Base-by-base conservation (phyloP, 495 filamentous ascomycete genomes). In the Trichoderma erinaceum region DNA sequence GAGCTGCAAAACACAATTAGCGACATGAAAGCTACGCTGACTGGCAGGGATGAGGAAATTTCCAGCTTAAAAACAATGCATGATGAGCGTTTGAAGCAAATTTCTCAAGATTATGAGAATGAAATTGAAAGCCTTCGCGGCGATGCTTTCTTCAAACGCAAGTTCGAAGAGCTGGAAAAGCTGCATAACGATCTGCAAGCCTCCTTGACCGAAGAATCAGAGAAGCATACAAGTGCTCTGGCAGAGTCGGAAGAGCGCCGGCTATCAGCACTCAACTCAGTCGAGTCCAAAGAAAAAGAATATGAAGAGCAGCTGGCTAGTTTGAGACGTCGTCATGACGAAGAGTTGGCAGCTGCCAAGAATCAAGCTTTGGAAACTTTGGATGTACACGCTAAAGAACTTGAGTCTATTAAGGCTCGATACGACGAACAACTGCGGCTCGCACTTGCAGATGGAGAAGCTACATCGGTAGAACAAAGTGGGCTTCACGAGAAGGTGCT, bases 51-150 rank as follows among this genome's bases (percentile, higher is more conserved):
- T 18, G 63, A 70, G 67, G 74, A 68, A 43, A 43, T 66, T 48
- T 11, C 67, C 41, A 80, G 80, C 67, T 75, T 85, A 25, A 82
- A 80, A 69, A 78, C 81, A 18, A 83, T 81, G 66, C 83, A 85
- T 70, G 73, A 79, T 64, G 75, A 80, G 68, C 79, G 84, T 66
- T 75, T 86, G 23, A 71, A 80, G 70, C 78, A 79, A 58, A 68
- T 86, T 68, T 82, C 82, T 35, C 75, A 83, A 65, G 84, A 86
- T 48, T 84, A 85, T 70, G 79, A 84, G 66, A 75, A 78, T 27
- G 84, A 86, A 69, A 85, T 86, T 48, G 84, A 85, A 69, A 80
- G 81, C 56, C 79, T 85, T n/a, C 78, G 79, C 29, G 83, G 82
- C 25, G 82, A 85, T 70, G 82, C 84, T 41, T 82, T 81, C 68